Base-by-base conservation (phyloP, 345 rosid species). In the Angophora floribunda region DNA sequence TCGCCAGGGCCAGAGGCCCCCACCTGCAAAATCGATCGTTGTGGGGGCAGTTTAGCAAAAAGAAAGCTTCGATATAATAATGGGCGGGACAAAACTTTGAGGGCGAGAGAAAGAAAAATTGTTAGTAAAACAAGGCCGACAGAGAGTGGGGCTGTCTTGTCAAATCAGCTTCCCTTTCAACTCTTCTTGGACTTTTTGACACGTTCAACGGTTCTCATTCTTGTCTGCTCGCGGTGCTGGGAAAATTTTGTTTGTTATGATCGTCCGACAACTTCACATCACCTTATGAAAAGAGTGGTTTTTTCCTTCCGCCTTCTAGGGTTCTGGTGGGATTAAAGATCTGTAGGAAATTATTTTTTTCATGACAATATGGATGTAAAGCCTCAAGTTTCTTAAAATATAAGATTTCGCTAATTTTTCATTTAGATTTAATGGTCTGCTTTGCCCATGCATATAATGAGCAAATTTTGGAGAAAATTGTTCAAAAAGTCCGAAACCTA, bases 401-500 rank as follows among this genome's bases (percentile, higher is more conserved):
- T 4, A 19, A 75, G 1, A 36, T 19, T 75, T 19, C 7, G 7
- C 1, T 41, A 41, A 75, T 3, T 41, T 19, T 67, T 67, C 49
- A 5, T 41, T 75, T 41, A 11, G 4, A 75, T 19, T 75, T 36
- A 12, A 75, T 19, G 5, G 41, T 7, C 3, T 0, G 1, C 7
- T 7, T 63, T n/a, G 17, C 5, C 41, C n/a, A n/a, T 63, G 19
- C 0, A 2, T 52, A 50, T 50, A 61, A 61, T 28, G 67, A 61
- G 7, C 7, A 61, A 28, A 61, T 55, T 55, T 1, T 0, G 0
- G 0, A 0, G 24, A 53, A 55, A 55, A 9, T 3, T 55, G 24
- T 55, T 55, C 0, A 55, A 22, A 4, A 22, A 22, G 9, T 55
- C 13, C 0, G 4, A 22, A 55, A 55, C 0, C 0, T 22, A 22